Evolutionary conservation across 2,329 filamentous ascomycete species (phyloP).

Genomic region (Elsinoe fawcettii): DNA sequence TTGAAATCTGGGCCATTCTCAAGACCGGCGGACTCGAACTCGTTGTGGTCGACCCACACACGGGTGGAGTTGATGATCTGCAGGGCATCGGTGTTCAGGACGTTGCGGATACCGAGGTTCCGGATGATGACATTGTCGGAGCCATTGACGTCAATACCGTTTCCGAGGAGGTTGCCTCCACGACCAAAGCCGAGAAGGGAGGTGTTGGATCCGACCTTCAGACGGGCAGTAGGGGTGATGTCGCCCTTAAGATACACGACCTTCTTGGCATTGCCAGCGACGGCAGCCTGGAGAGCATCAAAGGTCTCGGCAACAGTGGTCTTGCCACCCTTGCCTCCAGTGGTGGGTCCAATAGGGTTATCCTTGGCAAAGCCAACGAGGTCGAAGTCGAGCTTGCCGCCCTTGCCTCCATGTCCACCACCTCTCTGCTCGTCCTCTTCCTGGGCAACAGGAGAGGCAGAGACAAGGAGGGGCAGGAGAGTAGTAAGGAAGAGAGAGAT

Average conservation of each 20-base stretch:
- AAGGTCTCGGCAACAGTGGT: slow-evolving; percentile 30
- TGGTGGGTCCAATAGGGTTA: slow-evolving; percentile 28
- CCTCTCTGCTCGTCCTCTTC: slow-evolving; percentile 14
- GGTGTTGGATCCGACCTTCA: slow-evolving; percentile 41
- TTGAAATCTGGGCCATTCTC: slow-evolving; percentile 21
- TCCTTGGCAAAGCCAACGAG: slow-evolving; percentile 22
- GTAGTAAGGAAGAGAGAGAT: slow-evolving; percentile 16
- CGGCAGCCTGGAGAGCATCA: slow-evolving; percentile 38
- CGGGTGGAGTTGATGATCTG: slow-evolving; percentile 40
- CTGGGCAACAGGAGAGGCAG: slow-evolving; percentile 12
- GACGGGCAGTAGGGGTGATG: slow-evolving; percentile 36
- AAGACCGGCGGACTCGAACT: slow-evolving; percentile 38
- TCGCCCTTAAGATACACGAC: slow-evolving; percentile 40
- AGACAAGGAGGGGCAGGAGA: slow-evolving; percentile 14
- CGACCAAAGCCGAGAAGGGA: slow-evolving; percentile 35
- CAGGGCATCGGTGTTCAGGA: slow-evolving; percentile 37
- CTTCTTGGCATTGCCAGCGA: slow-evolving; percentile 34
- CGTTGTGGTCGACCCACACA: slow-evolving; percentile 44
- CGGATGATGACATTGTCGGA: slow-evolving; percentile 37
- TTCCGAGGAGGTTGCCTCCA: slow-evolving; percentile 32
- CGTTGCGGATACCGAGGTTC: slow-evolving; percentile 32
- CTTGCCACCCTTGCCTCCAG: slow-evolving; percentile 33
- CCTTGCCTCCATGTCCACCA: background rate
- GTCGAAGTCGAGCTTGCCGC: slow-evolving; percentile 14
- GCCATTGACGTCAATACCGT: slow-evolving; percentile 32